Percentiles rank a stretch among this genome's conserved stretches.
phyloP scores from a whole-genome alignment of 148 eudicot genomes.

The Heliamphora exappendiculata region DNA sequence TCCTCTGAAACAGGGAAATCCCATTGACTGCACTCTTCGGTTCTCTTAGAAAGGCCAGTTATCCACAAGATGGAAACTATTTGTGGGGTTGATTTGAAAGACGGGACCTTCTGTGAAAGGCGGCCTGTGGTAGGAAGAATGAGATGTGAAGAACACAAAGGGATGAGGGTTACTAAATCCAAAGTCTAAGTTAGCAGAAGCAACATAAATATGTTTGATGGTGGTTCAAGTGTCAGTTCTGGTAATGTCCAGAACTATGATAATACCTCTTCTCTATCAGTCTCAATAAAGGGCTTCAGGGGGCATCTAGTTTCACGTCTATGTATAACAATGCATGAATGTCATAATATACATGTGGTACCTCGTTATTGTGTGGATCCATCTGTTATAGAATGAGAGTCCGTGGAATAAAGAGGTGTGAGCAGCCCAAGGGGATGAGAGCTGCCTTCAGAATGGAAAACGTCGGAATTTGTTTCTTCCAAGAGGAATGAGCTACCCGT shows the following conservation, averaged over 20 bases:
- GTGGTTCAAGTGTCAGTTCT: not conserved
- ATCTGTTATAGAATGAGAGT: constrained; percentile 8
- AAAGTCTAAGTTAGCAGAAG: not conserved
- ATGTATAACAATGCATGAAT: not conserved
- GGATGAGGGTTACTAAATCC: constrained; percentile 17
- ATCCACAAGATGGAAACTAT: not conserved
- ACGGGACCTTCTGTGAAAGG: constrained; percentile 28
- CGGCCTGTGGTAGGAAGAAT: constrained; percentile 13
- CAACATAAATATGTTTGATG: not conserved
- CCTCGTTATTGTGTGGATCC: constrained; percentile 10
- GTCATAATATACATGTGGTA: constrained; percentile 7
- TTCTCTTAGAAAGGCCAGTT: not conserved
- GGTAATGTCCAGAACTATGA: not conserved
- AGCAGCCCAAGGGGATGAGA: constrained; percentile 16
- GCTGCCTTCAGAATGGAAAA: too few species aligned
- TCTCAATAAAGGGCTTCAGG: not conserved
- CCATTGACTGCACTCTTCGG: not conserved
- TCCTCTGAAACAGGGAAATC: too few species aligned
- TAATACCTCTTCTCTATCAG: too few species aligned
- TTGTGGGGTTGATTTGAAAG: constrained; percentile 40
- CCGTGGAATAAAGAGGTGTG: constrained; percentile 16
- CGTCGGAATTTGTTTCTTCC: too few species aligned
- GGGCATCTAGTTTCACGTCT: not conserved
- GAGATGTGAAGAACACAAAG: constrained; percentile 29
- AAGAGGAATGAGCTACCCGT: too few species aligned